Evolutionary conservation across 345 rosid genomes (phyloP).

Genomic region (Carallia brachiata): DNA sequence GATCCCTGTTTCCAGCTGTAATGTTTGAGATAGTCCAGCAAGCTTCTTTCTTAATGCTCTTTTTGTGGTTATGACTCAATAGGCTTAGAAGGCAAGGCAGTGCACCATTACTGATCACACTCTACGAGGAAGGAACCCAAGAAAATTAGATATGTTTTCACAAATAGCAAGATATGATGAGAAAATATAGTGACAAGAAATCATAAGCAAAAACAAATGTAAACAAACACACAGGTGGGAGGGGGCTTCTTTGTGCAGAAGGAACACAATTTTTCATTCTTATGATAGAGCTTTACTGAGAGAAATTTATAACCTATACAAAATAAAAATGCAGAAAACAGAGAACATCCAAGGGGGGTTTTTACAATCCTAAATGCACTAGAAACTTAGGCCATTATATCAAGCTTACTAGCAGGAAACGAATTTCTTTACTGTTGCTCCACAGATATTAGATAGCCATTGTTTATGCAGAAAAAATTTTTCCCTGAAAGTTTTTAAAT

Average conservation of each 20-base stretch:
- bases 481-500: too few species aligned
- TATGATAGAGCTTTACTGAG: too few species aligned
- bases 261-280: too few species aligned
- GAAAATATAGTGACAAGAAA: background rate
- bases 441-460: too few species aligned
- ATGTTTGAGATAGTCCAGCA: slow-evolving; percentile 37
- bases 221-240: background rate
- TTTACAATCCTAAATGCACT: too few species aligned
- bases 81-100: slow-evolving; percentile 24
- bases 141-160: background rate
- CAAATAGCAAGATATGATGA: background rate
- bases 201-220: background rate
- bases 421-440: too few species aligned
- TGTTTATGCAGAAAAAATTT: too few species aligned
- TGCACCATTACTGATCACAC: slow-evolving; percentile 20
- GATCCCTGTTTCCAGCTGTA: slow-evolving; percentile 31
- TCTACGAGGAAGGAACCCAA: slow-evolving; percentile 7
- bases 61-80: slow-evolving; percentile 24
- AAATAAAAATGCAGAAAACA: too few species aligned
- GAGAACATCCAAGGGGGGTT: too few species aligned
- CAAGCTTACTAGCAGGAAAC: too few species aligned
- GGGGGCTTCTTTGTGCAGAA: background rate
- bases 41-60: slow-evolving; percentile 34
- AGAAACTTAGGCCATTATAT: too few species aligned
- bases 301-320: too few species aligned